A percentile compares a stretch with the other conserved stretches of the same genome.
Evolutionary conservation across 768 basidiomycete species (phyloP).

Genomic region (Boletus fagicola): DNA sequence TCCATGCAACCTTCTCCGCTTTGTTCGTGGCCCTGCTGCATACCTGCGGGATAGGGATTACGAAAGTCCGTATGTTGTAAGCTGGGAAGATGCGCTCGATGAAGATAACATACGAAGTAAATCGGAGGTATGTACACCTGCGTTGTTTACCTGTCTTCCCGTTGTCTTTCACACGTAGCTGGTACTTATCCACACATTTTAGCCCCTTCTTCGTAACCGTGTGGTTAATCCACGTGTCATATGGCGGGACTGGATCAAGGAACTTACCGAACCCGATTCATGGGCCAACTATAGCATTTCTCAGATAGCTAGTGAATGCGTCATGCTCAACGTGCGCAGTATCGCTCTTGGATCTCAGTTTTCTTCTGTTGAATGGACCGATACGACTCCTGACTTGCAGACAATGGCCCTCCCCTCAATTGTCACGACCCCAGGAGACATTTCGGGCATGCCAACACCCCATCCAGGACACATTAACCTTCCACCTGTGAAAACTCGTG

Average conservation of each 20-base stretch:
- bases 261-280: conserved; percentile 60
- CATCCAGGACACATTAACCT: conserved; percentile 37
- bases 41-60: conserved; percentile 56
- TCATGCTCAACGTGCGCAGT: conserved; percentile 64
- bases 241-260: conserved; percentile 59
- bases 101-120: conserved; percentile 66
- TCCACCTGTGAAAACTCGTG: conserved; percentile 30
- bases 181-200: conserved; percentile 4
- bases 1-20: conserved; percentile 83
- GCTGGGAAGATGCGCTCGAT: conserved; percentile 71
- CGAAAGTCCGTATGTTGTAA: conserved; percentile 60
- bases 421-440: conserved; percentile 21
- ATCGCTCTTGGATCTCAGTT: conserved; percentile 47
- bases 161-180: not conserved
- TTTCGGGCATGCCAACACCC: conserved; percentile 27
- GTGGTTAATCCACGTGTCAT: conserved; percentile 73
- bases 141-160: not conserved
- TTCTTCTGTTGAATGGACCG: not conserved
- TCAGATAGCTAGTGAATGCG: conserved; percentile 63
- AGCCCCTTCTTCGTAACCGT: conserved; percentile 71
- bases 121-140: conserved; percentile 55
- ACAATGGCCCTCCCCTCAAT: conserved; percentile 4
- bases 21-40: conserved; percentile 63
- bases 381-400: conserved; percentile 3
- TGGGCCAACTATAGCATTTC: conserved; percentile 67